Evolutionary conservation across 352 stramenopile genomes (phyloP).

Genomic region (Thalassiosira delicatula): DNA sequence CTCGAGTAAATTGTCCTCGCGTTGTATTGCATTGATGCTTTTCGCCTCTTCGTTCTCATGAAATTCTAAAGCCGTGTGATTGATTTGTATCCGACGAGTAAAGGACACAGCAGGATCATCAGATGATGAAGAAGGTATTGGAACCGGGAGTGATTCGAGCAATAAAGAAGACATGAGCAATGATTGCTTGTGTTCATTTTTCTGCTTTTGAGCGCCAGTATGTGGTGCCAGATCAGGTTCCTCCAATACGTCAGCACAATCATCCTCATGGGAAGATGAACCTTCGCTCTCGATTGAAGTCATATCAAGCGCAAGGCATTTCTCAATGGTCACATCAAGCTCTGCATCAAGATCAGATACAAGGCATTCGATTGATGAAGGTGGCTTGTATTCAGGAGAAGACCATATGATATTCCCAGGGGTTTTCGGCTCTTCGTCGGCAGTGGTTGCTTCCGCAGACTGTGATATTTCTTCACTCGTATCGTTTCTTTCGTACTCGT

Average conservation of each 20-base stretch:
- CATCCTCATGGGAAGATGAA: slow-evolving; percentile 7
- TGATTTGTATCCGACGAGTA: slow-evolving; percentile 51
- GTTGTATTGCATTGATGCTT: not conserved
- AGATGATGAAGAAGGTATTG: slow-evolving; percentile 38
- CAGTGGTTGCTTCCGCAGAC: not conserved
- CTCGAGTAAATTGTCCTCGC: slow-evolving; percentile 48
- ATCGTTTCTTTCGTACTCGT: slow-evolving; percentile 38
- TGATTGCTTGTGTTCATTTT: slow-evolving; percentile 31
- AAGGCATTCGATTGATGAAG: slow-evolving; percentile 46
- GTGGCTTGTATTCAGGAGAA: slow-evolving; percentile 29
- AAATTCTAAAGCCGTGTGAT: slow-evolving; percentile 20
- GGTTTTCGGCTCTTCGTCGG: not conserved
- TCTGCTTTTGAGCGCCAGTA: not conserved
- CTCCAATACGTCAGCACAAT: slow-evolving; percentile 6
- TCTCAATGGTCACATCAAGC: slow-evolving; percentile 49
- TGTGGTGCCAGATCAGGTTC: not conserved
- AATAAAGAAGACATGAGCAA: slow-evolving; percentile 58
- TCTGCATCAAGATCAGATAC: slow-evolving; percentile 45
- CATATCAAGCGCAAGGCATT: slow-evolving; percentile 31
- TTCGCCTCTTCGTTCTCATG: not conserved
- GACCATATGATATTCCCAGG: not conserved
- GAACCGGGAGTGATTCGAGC: slow-evolving; percentile 52
- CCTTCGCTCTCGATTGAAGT: slow-evolving; percentile 4
- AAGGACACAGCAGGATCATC: slow-evolving; percentile 49
- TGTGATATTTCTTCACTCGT: slow-evolving; percentile 4